Conservation (phyloP, 2,329 filamentous ascomycete species). For the Trichoderma aggressivum region DNA sequence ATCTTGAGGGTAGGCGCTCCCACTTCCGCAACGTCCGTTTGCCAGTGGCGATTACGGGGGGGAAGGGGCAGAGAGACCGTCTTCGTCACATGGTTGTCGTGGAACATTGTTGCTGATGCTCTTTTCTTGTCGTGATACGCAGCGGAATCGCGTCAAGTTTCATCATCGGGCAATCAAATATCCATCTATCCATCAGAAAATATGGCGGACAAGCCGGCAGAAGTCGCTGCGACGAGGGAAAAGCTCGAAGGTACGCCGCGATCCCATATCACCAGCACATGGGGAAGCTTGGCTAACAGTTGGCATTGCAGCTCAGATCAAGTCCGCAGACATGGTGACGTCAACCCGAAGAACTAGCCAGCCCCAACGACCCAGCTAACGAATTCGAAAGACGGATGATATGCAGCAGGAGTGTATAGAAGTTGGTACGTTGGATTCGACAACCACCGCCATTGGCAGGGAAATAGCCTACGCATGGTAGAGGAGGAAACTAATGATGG, state of each 20-base stretch:
- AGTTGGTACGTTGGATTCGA: slow-evolving; percentile 66
- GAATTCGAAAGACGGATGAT: slow-evolving; percentile 71
- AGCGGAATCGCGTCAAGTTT: neutral
- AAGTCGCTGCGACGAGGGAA: slow-evolving; percentile 56
- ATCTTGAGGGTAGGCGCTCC: neutral
- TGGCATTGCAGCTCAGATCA: slow-evolving; percentile 73
- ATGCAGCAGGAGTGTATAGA: slow-evolving; percentile 96
- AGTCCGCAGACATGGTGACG: slow-evolving; percentile 94
- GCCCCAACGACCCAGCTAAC: slow-evolving; percentile 28
- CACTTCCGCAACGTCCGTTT: neutral
- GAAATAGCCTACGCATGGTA: neutral
- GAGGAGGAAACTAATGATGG: slow-evolving; percentile 26
- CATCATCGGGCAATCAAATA: neutral
- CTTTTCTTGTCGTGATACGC: neutral
- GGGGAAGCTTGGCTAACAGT: slow-evolving; percentile 17
- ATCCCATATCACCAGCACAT: neutral
- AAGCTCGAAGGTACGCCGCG: slow-evolving; percentile 67
- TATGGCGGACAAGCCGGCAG: slow-evolving; percentile 41
- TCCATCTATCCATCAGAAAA: neutral
- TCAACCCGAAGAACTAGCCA: neutral
- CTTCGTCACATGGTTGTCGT: neutral
- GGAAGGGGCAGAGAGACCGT: neutral
- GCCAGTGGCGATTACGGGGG: neutral
- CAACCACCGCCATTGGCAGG: neutral
- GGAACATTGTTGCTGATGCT: neutral